These are phyloP conservation scores for Myxozyma vanderwaltii DNA, from an alignment of 805 yeast species.

Conservation along the genomic window DNA sequence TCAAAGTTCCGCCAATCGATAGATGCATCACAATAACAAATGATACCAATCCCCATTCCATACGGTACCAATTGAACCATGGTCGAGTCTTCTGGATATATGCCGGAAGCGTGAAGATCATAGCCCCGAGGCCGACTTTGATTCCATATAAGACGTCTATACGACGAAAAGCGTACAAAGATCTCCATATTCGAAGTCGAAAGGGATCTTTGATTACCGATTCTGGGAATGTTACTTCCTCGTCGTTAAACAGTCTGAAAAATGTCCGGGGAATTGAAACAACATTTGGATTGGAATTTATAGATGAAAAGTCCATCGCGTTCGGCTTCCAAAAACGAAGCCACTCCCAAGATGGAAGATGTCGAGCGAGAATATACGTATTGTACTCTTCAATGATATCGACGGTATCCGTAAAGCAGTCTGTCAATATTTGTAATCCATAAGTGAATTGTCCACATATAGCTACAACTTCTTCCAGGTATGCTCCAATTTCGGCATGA, in stretches of 20 bases:
- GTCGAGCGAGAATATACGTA: background rate
- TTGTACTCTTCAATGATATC: conserved; percentile 5
- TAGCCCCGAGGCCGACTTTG: conserved; percentile 77
- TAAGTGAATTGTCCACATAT: conserved; percentile 78
- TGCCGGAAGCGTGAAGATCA: conserved; percentile 66
- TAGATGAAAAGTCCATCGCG: background rate
- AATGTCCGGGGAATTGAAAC: background rate
- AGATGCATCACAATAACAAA: conserved; percentile 83
- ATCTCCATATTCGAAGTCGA: conserved; percentile 43
- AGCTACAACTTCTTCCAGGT: conserved; percentile 80
- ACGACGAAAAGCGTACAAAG: conserved; percentile 55
- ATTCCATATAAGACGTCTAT: conserved; percentile 78
- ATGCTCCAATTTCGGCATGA: conserved; percentile 46
- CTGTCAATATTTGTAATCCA: conserved; percentile 60
- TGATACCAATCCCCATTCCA: conserved; percentile 84
- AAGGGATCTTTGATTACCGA: conserved; percentile 10
- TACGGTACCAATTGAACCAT: conserved; percentile 64
- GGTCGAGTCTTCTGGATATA: conserved; percentile 59
- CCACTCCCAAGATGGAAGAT: conserved; percentile 13
- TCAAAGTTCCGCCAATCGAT: conserved; percentile 79
- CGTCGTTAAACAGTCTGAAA: background rate
- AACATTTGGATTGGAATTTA: background rate
- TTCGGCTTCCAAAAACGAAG: conserved; percentile 1
- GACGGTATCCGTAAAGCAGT: conserved; percentile 48
- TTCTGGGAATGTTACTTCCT: background rate